These are phyloP conservation scores for Cytospora piceae DNA, from an alignment of 2,329 filamentous ascomycete species.

Conservation along the genomic window DNA sequence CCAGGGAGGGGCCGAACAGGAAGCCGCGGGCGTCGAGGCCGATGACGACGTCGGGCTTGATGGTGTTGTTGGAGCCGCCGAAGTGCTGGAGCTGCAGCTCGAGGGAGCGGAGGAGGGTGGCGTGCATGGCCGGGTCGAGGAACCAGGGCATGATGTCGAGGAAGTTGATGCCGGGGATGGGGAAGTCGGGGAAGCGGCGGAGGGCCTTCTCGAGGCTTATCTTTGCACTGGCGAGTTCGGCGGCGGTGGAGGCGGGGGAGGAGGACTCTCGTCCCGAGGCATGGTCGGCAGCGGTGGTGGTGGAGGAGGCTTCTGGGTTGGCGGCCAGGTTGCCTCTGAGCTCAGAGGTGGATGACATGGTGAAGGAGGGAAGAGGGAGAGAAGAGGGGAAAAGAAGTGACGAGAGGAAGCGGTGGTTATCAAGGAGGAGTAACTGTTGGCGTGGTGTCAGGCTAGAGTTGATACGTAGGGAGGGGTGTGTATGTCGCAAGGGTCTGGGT, in stretches of 20 bases:
- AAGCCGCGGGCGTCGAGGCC: slow-evolving; percentile 94
- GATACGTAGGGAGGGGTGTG: slow-evolving; percentile 18
- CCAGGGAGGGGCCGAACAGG: slow-evolving; percentile 89
- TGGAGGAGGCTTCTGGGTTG: slow-evolving; percentile 42
- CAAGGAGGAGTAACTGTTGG: slow-evolving; percentile 28
- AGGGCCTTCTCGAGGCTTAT: slow-evolving; percentile 73
- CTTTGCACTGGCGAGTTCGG: slow-evolving; percentile 71
- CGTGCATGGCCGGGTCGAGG: slow-evolving; percentile 73
- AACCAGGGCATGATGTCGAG: slow-evolving; percentile 98
- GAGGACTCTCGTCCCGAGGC: slow-evolving; percentile 66
- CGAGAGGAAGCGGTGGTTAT: slow-evolving; percentile 35
- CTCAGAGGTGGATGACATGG: slow-evolving; percentile 41
- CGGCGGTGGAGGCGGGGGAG: slow-evolving; percentile 63
- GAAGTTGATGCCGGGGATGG: slow-evolving; percentile 88
- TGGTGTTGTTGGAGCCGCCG: slow-evolving; percentile 38
- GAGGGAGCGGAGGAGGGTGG: slow-evolving; percentile 78
- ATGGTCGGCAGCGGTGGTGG: slow-evolving; percentile 49
- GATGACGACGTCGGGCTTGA: slow-evolving; percentile 84
- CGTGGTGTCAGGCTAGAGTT: slow-evolving; percentile 12
- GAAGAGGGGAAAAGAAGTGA: slow-evolving; percentile 37
- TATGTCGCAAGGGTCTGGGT: slow-evolving; percentile 23
- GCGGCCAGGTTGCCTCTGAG: slow-evolving; percentile 37
- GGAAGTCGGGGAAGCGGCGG: slow-evolving; percentile 90
- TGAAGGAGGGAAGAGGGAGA: slow-evolving; percentile 39
- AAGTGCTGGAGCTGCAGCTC: slow-evolving; percentile 76